phyloP scores from a whole-genome alignment of 306 rosid genomes.

The Urtica urens region DNA sequence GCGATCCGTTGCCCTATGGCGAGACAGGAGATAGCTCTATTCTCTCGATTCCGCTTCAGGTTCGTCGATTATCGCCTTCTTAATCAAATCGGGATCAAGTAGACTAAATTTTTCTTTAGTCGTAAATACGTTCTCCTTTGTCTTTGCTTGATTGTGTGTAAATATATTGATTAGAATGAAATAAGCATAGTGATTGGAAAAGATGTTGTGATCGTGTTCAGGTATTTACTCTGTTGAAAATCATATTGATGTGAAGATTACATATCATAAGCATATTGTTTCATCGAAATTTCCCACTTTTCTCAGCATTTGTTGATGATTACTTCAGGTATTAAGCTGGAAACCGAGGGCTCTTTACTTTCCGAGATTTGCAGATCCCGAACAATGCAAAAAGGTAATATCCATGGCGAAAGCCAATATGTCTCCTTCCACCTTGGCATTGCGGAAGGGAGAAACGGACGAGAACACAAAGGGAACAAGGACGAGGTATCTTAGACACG shows the following conservation, averaged over 20 bases:
- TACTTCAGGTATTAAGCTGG: slow-evolving; percentile 31
- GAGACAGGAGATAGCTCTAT: slow-evolving; percentile 19
- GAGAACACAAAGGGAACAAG: slow-evolving; percentile 48
- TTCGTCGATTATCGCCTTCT: neutral
- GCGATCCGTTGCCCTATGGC: slow-evolving; percentile 10
- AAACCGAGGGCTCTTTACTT: slow-evolving; percentile 29
- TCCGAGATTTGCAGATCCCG: slow-evolving; percentile 27
- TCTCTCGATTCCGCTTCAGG: slow-evolving; percentile 29
- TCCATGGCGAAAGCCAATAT: slow-evolving; percentile 36
- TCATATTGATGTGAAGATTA: too few species aligned
- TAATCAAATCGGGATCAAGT: too few species aligned
- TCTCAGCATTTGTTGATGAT: neutral
- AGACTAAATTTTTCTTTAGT: too few species aligned
- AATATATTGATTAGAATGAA: too few species aligned
- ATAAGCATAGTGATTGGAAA: too few species aligned
- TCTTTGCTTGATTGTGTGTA: too few species aligned
- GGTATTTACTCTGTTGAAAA: too few species aligned
- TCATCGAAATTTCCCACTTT: too few species aligned
- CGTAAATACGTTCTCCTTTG: too few species aligned
- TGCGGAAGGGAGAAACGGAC: slow-evolving; percentile 46
- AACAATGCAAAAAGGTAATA: slow-evolving; percentile 34
- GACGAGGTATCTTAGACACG: slow-evolving; percentile 43
- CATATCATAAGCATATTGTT: too few species aligned
- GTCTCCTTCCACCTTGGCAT: slow-evolving; percentile 45
- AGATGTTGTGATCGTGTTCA: too few species aligned